Percentiles rank a stretch among this genome's conserved stretches.
These are phyloP conservation scores for Aspergillus fructus DNA, from an alignment of 2,329 filamentous ascomycete genomes.

Conservation along the genomic window DNA sequence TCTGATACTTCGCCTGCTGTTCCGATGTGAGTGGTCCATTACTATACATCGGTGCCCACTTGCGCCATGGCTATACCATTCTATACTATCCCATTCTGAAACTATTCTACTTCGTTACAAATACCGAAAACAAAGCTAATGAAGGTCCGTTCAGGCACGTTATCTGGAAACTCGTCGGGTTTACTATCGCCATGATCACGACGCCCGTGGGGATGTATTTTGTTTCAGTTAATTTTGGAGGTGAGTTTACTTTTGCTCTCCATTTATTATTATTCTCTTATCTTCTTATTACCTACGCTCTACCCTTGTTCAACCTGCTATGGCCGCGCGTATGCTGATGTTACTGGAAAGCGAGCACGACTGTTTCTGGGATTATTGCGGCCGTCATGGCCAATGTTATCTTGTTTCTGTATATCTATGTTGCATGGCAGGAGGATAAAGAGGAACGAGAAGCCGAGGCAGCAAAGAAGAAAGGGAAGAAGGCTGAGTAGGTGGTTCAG, in stretches of 20 bases:
- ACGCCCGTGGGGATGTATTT: conserved; percentile 89
- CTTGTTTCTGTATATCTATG: conserved; percentile 82
- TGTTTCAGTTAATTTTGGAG: conserved; percentile 74
- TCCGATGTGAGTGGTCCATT: conserved; percentile 61
- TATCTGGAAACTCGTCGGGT: conserved; percentile 84
- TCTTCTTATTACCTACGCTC: neutral
- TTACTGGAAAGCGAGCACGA: conserved; percentile 72
- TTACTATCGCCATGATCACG: conserved; percentile 88
- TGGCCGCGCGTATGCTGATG: neutral
- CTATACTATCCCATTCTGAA: neutral
- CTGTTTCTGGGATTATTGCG: conserved; percentile 79
- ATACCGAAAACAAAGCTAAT: neutral
- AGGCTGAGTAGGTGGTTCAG: conserved; percentile 36
- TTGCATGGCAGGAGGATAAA: conserved; percentile 86
- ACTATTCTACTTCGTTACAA: neutral
- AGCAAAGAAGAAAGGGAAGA: conserved; percentile 56
- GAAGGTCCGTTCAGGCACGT: conserved; percentile 57
- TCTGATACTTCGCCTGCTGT: conserved; percentile 81
- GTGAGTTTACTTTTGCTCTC: conserved; percentile 48
- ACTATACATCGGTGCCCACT: neutral
- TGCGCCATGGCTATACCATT: neutral
- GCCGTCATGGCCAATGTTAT: conserved; percentile 91
- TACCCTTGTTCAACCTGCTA: no score
- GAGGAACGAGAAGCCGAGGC: conserved; percentile 66
- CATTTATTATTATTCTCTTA: neutral